These are phyloP conservation scores for Fallopia convolvulus DNA, from an alignment of 148 eudicot genomes.

Conservation along the genomic window DNA sequence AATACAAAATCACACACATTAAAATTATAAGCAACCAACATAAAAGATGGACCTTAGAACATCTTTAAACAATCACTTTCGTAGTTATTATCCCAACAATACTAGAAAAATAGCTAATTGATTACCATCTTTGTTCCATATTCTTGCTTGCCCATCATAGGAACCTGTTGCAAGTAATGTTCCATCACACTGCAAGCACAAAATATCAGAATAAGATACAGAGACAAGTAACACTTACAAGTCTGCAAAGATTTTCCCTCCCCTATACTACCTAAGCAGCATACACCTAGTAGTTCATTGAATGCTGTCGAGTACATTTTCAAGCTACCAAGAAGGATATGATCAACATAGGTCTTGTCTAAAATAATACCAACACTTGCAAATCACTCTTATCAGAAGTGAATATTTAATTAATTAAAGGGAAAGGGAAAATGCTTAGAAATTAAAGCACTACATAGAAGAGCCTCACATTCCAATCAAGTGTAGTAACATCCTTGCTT, in stretches of 20 bases:
- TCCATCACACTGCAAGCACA: conserved; percentile 49
- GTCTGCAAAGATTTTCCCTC: background rate
- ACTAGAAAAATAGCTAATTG: background rate
- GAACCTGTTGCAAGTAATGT: conserved; percentile 78
- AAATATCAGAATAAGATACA: background rate
- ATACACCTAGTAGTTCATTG: background rate
- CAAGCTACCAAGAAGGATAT: background rate
- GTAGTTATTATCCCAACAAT: background rate
- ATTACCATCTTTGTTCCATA: conserved; percentile 62
- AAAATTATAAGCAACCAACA: background rate
- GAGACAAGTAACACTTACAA: background rate
- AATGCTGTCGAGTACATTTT: background rate
- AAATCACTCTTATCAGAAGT: background rate
- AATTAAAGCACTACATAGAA: background rate
- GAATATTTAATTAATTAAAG: background rate
- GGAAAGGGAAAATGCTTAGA: conserved; percentile 4
- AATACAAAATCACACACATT: background rate
- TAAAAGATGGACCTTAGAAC: background rate
- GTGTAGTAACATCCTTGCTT: conserved; percentile 65
- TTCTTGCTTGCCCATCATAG: conserved; percentile 76
- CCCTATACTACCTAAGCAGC: background rate
- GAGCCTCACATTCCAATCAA: conserved; percentile 82
- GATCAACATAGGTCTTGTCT: background rate
- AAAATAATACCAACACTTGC: background rate
- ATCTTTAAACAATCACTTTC: background rate